Evolutionary conservation across 192 early-diverging fungal genomes (phyloP).

Genomic region (Jimgerdemannia flammicorona): DNA sequence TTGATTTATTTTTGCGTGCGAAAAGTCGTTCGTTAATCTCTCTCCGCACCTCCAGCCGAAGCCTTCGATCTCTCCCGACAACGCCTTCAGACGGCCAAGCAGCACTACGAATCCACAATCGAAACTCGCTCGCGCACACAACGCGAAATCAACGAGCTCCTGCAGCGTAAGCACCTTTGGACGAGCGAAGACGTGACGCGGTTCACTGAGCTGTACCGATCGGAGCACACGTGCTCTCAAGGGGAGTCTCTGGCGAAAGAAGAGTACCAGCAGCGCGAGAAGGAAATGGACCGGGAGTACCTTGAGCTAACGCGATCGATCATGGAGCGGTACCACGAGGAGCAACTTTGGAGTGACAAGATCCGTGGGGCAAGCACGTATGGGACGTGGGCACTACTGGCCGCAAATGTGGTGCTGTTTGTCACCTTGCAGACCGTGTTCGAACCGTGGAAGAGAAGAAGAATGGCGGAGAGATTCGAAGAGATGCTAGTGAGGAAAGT

Average conservation of each 20-base stretch:
- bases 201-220: slow-evolving; percentile 73
- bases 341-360: slow-evolving; percentile 86
- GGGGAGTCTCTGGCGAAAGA: slow-evolving; percentile 37
- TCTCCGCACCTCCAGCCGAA: slow-evolving; percentile 16
- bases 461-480: slow-evolving; percentile 67
- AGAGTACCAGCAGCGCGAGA: slow-evolving; percentile 51
- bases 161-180: slow-evolving; percentile 79
- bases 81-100: slow-evolving; percentile 43
- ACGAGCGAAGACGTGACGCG: slow-evolving; percentile 65
- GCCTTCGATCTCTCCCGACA: slow-evolving; percentile 46
- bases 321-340: slow-evolving; percentile 78
- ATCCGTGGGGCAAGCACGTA: slow-evolving; percentile 74
- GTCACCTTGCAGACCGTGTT: slow-evolving; percentile 69
- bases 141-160: slow-evolving; percentile 70
- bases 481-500: slow-evolving; percentile 44
- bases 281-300: slow-evolving; percentile 60
- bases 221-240: slow-evolving; percentile 63
- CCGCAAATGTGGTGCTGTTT: slow-evolving; percentile 62
- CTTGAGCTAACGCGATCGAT: slow-evolving; percentile 61
- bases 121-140: slow-evolving; percentile 56
- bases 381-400: slow-evolving; percentile 70
- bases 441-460: slow-evolving; percentile 65
- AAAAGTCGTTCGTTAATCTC: not conserved
- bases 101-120: slow-evolving; percentile 52
- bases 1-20: not conserved